These are phyloP conservation scores for Chytriomyces confervae DNA, from an alignment of 192 early-diverging fungal genomes.

Conservation along the genomic window DNA sequence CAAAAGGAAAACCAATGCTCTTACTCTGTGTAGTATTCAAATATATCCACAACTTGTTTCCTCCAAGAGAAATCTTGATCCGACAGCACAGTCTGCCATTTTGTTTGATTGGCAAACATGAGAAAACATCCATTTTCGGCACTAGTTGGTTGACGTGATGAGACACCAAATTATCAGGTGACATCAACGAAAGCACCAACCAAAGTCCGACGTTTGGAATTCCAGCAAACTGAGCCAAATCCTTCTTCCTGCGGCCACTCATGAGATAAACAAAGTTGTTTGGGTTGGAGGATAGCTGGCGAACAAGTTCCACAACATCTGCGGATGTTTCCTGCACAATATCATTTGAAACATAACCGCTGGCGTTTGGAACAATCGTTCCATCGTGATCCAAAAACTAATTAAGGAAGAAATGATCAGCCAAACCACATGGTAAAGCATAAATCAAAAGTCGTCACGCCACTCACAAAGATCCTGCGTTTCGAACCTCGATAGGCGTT, in stretches of 20 bases:
- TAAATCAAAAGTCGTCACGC: neutral
- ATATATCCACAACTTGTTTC: constrained; percentile 74
- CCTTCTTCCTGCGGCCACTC: constrained; percentile 43
- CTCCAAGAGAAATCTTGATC: constrained; percentile 71
- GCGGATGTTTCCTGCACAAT: constrained; percentile 30
- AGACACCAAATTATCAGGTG: constrained; percentile 11
- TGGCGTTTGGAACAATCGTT: constrained; percentile 43
- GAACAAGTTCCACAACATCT: constrained; percentile 34
- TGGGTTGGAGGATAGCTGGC: constrained; percentile 38
- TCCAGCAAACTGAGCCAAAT: constrained; percentile 46
- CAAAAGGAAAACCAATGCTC: constrained; percentile 13
- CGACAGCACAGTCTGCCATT: constrained; percentile 67
- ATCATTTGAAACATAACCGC: constrained; percentile 19
- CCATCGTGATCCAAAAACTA: constrained; percentile 59
- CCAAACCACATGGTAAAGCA: neutral
- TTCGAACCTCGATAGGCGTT: constrained; percentile 36
- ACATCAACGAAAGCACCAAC: constrained; percentile 30
- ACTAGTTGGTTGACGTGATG: constrained; percentile 38
- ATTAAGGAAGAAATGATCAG: neutral
- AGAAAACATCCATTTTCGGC: constrained; percentile 81
- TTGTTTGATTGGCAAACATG: constrained; percentile 55
- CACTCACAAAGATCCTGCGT: constrained; percentile 50
- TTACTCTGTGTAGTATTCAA: constrained; percentile 81
- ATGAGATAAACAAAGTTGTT: constrained; percentile 57
- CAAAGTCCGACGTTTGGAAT: constrained; percentile 54